These are phyloP conservation scores for Beauveria asiatica DNA, from an alignment of 2,329 filamentous ascomycete genomes.

Conservation along the genomic window DNA sequence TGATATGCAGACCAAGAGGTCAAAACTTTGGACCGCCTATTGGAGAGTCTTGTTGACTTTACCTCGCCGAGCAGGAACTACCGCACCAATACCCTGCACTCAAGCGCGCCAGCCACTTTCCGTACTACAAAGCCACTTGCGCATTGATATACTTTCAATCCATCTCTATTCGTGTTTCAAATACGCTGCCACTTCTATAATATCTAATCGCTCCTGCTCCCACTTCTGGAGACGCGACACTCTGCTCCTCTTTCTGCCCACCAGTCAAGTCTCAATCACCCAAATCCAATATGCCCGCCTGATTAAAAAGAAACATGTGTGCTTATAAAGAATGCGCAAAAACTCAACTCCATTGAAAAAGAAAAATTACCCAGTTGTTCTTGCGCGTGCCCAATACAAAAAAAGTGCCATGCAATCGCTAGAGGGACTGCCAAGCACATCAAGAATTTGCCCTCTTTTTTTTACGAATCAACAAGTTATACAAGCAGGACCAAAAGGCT, in stretches of 20 bases:
- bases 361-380: background rate
- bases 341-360: background rate
- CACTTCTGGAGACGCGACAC: background rate
- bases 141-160: background rate
- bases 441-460: background rate
- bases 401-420: background rate
- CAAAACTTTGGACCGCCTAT: background rate
- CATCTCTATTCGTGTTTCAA: background rate
- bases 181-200: background rate
- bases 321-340: background rate
- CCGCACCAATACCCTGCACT: background rate
- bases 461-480: background rate
- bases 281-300: background rate
- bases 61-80: background rate
- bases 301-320: background rate
- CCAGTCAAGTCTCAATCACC: background rate
- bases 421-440: background rate
- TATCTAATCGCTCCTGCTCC: background rate
- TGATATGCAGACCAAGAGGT: background rate
- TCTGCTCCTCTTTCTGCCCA: background rate
- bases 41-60: background rate
- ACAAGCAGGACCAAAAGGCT: background rate
- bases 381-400: background rate
- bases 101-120: background rate
- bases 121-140: too few species aligned